A percentile compares a stretch with the other conserved stretches of the same genome.
Evolutionary conservation across 164 flowering plant genomes (phyloP).

Genomic region (Chimonanthus praecox): DNA sequence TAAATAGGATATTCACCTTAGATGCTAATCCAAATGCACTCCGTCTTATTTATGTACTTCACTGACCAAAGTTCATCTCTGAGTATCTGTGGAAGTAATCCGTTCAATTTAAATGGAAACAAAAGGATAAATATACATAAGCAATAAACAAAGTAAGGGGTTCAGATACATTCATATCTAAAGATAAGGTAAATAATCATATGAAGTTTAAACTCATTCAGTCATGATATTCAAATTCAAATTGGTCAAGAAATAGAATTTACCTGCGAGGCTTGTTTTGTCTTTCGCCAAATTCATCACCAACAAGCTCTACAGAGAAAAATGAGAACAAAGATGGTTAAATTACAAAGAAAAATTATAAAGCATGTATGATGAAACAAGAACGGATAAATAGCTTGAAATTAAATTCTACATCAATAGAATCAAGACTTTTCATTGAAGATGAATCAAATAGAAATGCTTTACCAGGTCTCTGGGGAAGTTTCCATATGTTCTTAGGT

Average conservation of each 20-base stretch:
- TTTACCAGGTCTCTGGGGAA: constrained; percentile 71
- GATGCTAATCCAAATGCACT: constrained; percentile 40
- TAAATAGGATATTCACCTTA: constrained; percentile 21
- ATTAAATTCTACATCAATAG: background rate
- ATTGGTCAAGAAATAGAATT: constrained; percentile 19
- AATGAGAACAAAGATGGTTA: background rate
- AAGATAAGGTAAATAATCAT: too few relatives aligned
- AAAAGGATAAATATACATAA: background rate
- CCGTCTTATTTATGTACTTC: constrained; percentile 34
- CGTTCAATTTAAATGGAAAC: background rate
- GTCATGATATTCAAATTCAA: background rate
- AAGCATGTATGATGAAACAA: background rate
- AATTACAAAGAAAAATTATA: background rate
- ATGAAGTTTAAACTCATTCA: background rate
- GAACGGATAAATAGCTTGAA: background rate
- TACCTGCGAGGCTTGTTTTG: constrained; percentile 95
- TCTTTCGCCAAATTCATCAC: constrained; percentile 74
- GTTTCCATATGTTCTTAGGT: constrained; percentile 42
- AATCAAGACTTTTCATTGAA: background rate
- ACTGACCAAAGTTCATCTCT: constrained; percentile 92
- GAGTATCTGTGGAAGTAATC: constrained; percentile 60
- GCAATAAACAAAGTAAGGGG: background rate
- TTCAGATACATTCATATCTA: too few relatives aligned
- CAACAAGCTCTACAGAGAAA: constrained; percentile 45
- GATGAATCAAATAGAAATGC: background rate